Base-by-base conservation (phyloP, 805 yeast species). In the Tetrapisispora taiwanensis region DNA sequence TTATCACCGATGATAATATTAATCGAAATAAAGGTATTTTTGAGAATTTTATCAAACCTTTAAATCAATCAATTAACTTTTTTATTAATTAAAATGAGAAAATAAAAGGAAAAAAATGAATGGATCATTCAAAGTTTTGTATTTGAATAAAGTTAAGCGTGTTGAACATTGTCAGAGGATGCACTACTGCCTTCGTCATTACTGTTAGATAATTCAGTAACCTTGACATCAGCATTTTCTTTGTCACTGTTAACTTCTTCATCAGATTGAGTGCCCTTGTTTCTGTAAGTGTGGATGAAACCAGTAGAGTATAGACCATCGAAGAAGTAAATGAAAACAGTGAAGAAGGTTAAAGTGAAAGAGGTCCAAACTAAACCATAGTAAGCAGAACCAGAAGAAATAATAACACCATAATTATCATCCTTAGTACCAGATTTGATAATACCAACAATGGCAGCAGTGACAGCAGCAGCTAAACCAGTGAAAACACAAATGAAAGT, bases 351-450 rank as follows among this genome's bases (percentile, higher is more conserved):
- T 22, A 60, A 41, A 12, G 51, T 42, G 43, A 62, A 62, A 3
- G 60, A 56, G 17, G 60, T 46, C 66, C 67, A 63, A 7, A 54
- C 39, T 31, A 62, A 42, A 34, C 65, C 66, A 34, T 48, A 44
- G 44, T 50, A 55, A 7, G 63, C 56, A 34, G 50, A 37, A 28
- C 60, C 59, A 10, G 48, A 40, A 8, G 46, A 51, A 43, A 54
- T 53, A 27, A 47, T 46, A 19, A 62, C 66, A 42, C 54, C 54
- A 48, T 50, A 63, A 18, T 50, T 47, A 42, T 63, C 67, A 4
- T 55, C 49, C 9, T 56, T 47, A 19, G 62, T 56, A 49, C 66
- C 66, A 7, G 53, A 47, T 32, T 62, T 62, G 48, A 63, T 59
- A 30, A 60, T 53, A 22, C 53, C 52, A 36, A 56, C 45, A 36